A percentile compares a stretch with the other conserved stretches of the same genome.
Evolutionary conservation across 176 grass and related monocot genomes (phyloP).

Genomic region (Musa troglodytarum): DNA sequence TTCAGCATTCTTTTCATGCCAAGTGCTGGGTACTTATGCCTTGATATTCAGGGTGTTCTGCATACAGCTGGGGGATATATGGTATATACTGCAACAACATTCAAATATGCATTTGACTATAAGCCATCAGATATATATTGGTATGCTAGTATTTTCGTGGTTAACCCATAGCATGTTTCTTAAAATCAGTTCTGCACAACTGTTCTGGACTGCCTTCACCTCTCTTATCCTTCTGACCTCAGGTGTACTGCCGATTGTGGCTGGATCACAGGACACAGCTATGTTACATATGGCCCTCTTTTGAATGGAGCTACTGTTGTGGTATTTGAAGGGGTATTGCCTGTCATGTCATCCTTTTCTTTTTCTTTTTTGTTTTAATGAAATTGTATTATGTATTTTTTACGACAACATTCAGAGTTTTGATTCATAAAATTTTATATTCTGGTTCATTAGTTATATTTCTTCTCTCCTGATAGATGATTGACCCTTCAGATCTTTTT

Average conservation of each 20-base stretch:
- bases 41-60: constrained; percentile 65
- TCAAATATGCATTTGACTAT: constrained; percentile 96
- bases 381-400: neutral
- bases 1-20: neutral
- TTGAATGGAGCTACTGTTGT: constrained; percentile 90
- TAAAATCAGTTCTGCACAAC: constrained; percentile 10
- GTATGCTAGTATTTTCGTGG: constrained; percentile 23
- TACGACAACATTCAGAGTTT: too few relatives aligned
- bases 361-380: neutral
- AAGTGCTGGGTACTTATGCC: neutral
- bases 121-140: constrained; percentile 88
- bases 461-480: too few relatives aligned
- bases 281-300: constrained; percentile 92
- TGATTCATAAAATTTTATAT: too few relatives aligned
- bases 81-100: constrained; percentile 88
- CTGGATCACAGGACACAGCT: constrained; percentile 98
- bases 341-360: neutral
- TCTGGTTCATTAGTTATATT: too few relatives aligned
- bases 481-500: too few relatives aligned
- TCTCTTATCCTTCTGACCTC: constrained; percentile 31
- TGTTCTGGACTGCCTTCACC: neutral
- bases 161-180: neutral
- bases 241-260: constrained; percentile 99
- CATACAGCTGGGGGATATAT: constrained; percentile 97
- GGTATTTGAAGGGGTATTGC: constrained; percentile 89